Evolutionary conservation across 164 flowering plant species (phyloP).

Genomic region (Nymphaea colorata): DNA sequence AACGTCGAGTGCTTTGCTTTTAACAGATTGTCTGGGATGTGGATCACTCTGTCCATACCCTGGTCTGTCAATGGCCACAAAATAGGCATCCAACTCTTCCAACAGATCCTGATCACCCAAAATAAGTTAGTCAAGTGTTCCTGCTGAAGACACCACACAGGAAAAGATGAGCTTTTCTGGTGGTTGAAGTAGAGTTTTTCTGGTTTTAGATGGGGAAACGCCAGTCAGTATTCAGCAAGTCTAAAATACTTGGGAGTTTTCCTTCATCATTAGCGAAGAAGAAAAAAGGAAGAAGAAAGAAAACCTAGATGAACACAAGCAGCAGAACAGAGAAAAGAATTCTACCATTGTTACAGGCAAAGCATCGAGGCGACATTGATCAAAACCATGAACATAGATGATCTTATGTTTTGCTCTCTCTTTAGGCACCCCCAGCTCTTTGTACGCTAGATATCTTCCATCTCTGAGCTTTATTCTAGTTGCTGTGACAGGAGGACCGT

Average conservation of each 20-base stretch:
- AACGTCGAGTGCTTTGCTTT: constrained; percentile 50
- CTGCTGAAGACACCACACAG: not conserved
- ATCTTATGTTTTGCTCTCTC: constrained; percentile 38
- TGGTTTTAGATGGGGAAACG: not conserved
- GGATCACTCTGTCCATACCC: constrained; percentile 66
- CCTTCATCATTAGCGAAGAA: not conserved
- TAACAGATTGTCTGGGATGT: constrained; percentile 34
- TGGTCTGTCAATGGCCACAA: constrained; percentile 45
- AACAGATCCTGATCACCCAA: constrained; percentile 28
- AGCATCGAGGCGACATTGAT: constrained; percentile 5
- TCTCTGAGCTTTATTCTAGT: constrained; percentile 42
- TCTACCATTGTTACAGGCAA: constrained; percentile 10
- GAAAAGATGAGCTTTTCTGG: not conserved
- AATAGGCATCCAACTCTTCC: constrained; percentile 33
- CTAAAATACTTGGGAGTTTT: too few relatives aligned
- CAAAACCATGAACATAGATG: constrained; percentile 36
- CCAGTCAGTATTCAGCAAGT: too few relatives aligned
- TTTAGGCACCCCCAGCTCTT: constrained; percentile 36
- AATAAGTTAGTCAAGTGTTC: not conserved
- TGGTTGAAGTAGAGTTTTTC: too few relatives aligned
- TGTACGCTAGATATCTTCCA: constrained; percentile 52
- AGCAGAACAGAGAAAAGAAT: not conserved
- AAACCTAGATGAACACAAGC: not conserved
- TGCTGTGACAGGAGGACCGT: constrained; percentile 42
- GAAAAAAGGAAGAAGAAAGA: not conserved